A percentile compares a stretch with the other conserved stretches of the same genome.
phyloP scores from a whole-genome alignment of 306 rosid species.

The Pyrus communis region DNA sequence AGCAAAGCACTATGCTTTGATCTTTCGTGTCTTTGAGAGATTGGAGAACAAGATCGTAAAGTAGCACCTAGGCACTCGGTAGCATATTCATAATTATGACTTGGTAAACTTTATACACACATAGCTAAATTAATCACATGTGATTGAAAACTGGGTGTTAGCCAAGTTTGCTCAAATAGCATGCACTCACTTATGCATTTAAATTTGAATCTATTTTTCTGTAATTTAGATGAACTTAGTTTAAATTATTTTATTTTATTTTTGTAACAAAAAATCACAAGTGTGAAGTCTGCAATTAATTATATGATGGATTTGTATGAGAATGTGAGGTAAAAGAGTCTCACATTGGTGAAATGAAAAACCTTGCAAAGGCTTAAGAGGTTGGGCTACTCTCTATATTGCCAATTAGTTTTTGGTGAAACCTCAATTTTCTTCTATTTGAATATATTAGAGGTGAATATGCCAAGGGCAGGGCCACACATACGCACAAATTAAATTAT shows the following conservation, averaged over 20 bases:
- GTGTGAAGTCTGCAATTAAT: not conserved
- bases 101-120: not conserved
- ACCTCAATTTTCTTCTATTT: not conserved
- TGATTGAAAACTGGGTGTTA: not conserved
- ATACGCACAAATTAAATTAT: too few relatives aligned
- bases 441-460: not conserved
- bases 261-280: too few relatives aligned
- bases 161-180: not conserved
- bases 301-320: not conserved
- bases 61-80: not conserved
- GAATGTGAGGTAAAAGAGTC: too few relatives aligned
- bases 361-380: too few relatives aligned
- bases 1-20: not conserved
- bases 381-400: too few relatives aligned
- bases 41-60: not conserved
- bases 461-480: not conserved
- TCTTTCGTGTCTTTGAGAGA: not conserved
- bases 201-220: not conserved
- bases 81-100: not conserved
- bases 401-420: too few relatives aligned
- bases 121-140: not conserved
- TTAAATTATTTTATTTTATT: too few relatives aligned
- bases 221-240: not conserved
- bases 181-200: not conserved
- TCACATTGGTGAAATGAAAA: too few relatives aligned